Percentiles rank a stretch among this genome's conserved stretches.
phyloP scores from a whole-genome alignment of 306 rosid species.

The Malus fusca region DNA sequence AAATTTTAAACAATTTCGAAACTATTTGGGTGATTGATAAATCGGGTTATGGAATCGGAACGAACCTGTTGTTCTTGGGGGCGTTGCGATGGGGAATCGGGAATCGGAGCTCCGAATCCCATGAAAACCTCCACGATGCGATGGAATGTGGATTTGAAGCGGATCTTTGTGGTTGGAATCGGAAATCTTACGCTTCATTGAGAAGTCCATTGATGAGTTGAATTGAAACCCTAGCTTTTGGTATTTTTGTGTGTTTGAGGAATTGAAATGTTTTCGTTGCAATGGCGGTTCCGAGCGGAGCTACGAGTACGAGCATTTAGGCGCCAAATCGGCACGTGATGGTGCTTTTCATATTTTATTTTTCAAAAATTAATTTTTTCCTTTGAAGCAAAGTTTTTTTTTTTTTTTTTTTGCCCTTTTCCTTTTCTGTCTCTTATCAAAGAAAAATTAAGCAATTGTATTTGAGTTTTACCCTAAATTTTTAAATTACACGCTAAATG shows the following conservation, averaged over 20 bases:
- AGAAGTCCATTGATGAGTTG: not conserved
- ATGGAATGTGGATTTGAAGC: not conserved
- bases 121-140: slow-evolving; percentile 6
- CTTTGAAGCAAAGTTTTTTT: too few relatives aligned
- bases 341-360: not conserved
- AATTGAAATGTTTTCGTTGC: not conserved
- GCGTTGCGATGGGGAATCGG: not conserved
- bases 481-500: too few relatives aligned
- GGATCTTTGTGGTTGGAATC: slow-evolving; percentile 13
- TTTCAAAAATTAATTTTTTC: too few relatives aligned
- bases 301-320: not conserved
- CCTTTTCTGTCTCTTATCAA: too few relatives aligned
- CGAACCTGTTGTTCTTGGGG: slow-evolving; percentile 7
- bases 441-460: too few relatives aligned
- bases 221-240: not conserved
- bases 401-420: too few relatives aligned
- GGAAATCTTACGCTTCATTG: slow-evolving; percentile 36
- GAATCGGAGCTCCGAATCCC: slow-evolving; percentile 12
- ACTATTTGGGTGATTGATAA: not conserved
- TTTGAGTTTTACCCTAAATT: too few relatives aligned
- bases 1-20: not conserved
- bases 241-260: not conserved
- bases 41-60: not conserved
- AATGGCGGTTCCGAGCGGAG: slow-evolving; percentile 9
- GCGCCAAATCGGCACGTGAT: slow-evolving; percentile 34